Conservation (phyloP, 2,329 filamentous ascomycete species). For the Cladophialophora chaetospira region DNA sequence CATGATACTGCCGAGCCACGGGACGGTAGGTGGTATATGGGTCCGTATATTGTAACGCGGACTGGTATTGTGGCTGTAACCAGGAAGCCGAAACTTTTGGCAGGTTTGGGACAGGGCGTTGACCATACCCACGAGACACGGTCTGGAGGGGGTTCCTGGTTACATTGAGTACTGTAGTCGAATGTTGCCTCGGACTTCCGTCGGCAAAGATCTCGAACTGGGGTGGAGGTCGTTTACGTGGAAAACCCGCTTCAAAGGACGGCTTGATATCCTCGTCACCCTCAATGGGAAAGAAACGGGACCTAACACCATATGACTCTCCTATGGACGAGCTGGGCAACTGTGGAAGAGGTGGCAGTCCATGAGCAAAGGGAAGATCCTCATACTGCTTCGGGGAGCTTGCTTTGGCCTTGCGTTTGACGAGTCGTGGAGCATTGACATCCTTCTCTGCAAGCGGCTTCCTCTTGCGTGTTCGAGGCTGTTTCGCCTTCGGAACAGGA, state of each 20-base stretch:
- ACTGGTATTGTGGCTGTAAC: slow-evolving; percentile 30
- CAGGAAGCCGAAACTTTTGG: slow-evolving; percentile 21
- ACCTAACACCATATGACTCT: slow-evolving; percentile 29
- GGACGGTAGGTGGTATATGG: slow-evolving; percentile 19
- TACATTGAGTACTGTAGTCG: slow-evolving; percentile 1
- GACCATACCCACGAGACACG: slow-evolving; percentile 13
- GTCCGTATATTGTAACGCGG: slow-evolving; percentile 21
- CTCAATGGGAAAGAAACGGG: slow-evolving; percentile 30
- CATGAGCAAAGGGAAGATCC: slow-evolving; percentile 18
- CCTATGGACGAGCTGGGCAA: slow-evolving; percentile 30
- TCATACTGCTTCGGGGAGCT: slow-evolving; percentile 15
- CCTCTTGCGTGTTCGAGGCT: slow-evolving; percentile 35
- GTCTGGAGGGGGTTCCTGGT: slow-evolving; percentile 17
- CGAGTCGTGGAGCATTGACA: slow-evolving; percentile 38
- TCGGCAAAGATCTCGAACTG: slow-evolving; percentile 45
- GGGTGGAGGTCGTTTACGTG: slow-evolving; percentile 34
- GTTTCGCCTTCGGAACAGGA: slow-evolving; percentile 40
- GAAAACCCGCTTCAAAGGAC: slow-evolving; percentile 35
- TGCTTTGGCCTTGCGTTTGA: slow-evolving; percentile 36
- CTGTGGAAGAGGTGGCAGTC: slow-evolving; percentile 30
- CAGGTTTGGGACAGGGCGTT: slow-evolving; percentile 14
- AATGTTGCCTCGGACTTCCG: slow-evolving; percentile 25
- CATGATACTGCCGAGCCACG: slow-evolving; percentile 15
- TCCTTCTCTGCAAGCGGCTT: slow-evolving; percentile 40
- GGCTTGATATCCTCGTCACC: slow-evolving; percentile 39